Base-by-base conservation (phyloP, 2,329 filamentous ascomycete genomes). In the Aspergillus melleus region DNA sequence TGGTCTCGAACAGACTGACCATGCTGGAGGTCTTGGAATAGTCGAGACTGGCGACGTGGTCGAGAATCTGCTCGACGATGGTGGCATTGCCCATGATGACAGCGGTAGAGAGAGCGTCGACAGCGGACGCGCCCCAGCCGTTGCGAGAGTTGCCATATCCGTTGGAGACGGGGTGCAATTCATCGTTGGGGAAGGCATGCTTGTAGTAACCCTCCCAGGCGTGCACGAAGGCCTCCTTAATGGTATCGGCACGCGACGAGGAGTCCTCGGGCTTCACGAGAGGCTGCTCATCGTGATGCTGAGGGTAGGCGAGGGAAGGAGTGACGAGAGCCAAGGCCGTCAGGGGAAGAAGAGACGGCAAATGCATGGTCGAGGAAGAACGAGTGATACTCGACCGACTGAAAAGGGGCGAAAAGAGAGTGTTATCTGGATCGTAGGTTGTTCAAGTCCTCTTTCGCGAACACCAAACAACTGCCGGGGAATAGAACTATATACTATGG, bases 1-100 rank as follows among this genome's bases (percentile, higher is more conserved):
- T 96, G 0, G 91, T 96, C 76, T 96, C 92, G 69, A 96, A 96
- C 8, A 96, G 76, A 42, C 89, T 94, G 52, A 96, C 86, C 10
- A 80, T 76, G 1, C 80, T 75, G 2, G 80, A 69, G 1, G 88
- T 90, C 11, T 81, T 78, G 47, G 83, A 83, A 70, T 91, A 96
- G 74, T 96, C 81, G 68, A 96, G 88, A 0, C 77, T 84, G 0
- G 86, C 83, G 50, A 96, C 84, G 70, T 88, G 88, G 6, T 88
- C 80, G 20, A 96, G 75, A 63, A 96, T 92, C 55, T 87, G 80
- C 47, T 87, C 79, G 14, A 95, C 87, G 24, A 90, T 86, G 16
- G 87, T 80, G 29, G 80, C 77, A 49, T 91, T 83, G 44, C 84
- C 82, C 90, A 96, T 94, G 24, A 96, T 76, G 52, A 93, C 80